These are phyloP conservation scores for Tricholoma matsutake DNA, from an alignment of 768 basidiomycete species.

Conservation along the genomic window DNA sequence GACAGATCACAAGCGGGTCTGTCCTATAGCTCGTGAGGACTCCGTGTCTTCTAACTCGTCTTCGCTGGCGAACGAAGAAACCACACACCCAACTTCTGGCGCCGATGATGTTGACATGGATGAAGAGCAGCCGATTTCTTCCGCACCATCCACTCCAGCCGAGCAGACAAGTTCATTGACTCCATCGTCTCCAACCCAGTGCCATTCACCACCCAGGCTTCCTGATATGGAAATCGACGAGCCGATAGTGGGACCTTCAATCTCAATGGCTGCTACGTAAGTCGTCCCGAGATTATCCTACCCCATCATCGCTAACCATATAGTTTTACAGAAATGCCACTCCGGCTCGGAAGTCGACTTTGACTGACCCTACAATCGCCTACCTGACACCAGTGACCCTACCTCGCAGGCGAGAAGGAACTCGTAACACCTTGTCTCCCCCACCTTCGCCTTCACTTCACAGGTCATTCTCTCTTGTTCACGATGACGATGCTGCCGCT, in stretches of 20 bases:
- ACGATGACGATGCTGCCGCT: background rate
- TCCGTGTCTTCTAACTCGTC: background rate
- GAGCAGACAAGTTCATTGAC: background rate
- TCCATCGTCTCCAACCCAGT: background rate
- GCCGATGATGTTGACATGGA: background rate
- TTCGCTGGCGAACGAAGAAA: background rate
- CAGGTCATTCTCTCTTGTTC: background rate
- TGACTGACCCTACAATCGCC: slow-evolving; percentile 1
- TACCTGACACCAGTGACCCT: slow-evolving; percentile 8
- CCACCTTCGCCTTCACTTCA: slow-evolving; percentile 1
- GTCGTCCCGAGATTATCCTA: background rate
- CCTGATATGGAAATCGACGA: background rate
- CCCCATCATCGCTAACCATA: background rate
- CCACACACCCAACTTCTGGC: background rate
- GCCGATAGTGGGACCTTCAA: background rate
- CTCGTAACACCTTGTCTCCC: background rate
- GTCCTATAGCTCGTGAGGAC: background rate
- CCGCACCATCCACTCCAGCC: background rate
- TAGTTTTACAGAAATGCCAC: background rate
- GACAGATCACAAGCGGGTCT: background rate
- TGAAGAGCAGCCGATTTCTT: background rate
- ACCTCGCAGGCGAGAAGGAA: slow-evolving; percentile 1
- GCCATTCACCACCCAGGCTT: background rate
- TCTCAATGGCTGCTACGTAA: background rate
- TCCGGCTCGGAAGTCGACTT: background rate